Percentiles rank a stretch among this genome's conserved stretches.
Conservation (phyloP, 352 stramenopile species). For the Phytophthora pini region DNA sequence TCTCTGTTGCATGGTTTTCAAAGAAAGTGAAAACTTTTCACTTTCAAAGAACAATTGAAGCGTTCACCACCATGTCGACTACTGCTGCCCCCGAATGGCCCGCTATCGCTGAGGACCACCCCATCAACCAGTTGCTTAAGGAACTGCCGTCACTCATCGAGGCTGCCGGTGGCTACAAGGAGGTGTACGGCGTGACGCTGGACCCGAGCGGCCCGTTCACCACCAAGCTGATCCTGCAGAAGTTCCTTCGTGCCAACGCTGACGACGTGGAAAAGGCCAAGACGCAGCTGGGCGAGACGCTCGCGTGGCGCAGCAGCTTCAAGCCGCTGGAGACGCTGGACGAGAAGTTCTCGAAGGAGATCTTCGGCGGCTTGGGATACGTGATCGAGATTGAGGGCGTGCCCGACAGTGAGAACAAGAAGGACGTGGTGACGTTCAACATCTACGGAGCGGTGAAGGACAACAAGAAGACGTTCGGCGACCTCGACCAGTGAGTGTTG, state of each 20-base stretch:
- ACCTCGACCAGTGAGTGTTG: slow-evolving; percentile 29
- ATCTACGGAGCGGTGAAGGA: slow-evolving; percentile 40
- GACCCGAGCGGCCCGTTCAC: slow-evolving; percentile 31
- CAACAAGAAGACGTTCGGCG: slow-evolving; percentile 37
- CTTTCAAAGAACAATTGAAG: slow-evolving; percentile 11
- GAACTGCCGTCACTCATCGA: slow-evolving; percentile 24
- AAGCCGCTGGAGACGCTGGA: slow-evolving; percentile 32
- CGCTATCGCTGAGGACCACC: slow-evolving; percentile 22
- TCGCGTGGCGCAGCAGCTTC: slow-evolving; percentile 35
- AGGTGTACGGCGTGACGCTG: slow-evolving; percentile 34
- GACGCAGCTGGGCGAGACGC: slow-evolving; percentile 33
- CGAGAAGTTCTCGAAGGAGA: slow-evolving; percentile 30
- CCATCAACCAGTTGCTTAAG: slow-evolving; percentile 33
- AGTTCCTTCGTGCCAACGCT: slow-evolving; percentile 36
- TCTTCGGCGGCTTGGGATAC: slow-evolving; percentile 30
- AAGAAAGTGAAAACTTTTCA: not conserved
- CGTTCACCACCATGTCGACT: slow-evolving; percentile 17
- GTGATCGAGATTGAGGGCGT: slow-evolving; percentile 36
- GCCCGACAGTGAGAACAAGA: slow-evolving; percentile 32
- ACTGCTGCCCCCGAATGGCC: slow-evolving; percentile 24
- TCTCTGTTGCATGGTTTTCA: slow-evolving; percentile 13
- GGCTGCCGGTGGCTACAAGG: slow-evolving; percentile 28
- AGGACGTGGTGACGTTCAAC: slow-evolving; percentile 40
- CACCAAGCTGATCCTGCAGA: slow-evolving; percentile 38
- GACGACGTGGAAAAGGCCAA: slow-evolving; percentile 37